A percentile compares a stretch with the other conserved stretches of the same genome.
Conservation (phyloP, 148 eudicot genomes). For the Vaccinium vitisidaea region DNA sequence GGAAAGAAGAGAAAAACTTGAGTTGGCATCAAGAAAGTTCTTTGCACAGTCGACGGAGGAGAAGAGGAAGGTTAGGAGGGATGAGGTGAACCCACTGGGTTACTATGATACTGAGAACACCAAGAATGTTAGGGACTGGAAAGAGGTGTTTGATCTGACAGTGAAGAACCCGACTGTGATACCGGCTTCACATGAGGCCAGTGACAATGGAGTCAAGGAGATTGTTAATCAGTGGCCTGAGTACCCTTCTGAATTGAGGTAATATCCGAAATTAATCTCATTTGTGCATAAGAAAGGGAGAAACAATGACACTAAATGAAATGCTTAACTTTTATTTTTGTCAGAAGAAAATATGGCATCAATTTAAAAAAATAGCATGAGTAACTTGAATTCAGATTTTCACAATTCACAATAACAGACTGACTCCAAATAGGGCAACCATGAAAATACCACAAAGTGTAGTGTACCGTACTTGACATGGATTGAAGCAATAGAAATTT, state of each 20-base stretch:
- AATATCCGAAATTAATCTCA: neutral
- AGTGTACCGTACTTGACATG: neutral
- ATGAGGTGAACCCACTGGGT: slow-evolving; percentile 41
- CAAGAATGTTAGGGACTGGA: slow-evolving; percentile 56
- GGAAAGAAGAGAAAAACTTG: slow-evolving; percentile 23
- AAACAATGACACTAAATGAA: no score
- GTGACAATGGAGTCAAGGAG: slow-evolving; percentile 22
- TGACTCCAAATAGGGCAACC: neutral
- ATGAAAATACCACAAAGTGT: neutral
- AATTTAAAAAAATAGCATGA: neutral
- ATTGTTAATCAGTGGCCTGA: slow-evolving; percentile 43
- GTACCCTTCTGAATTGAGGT: slow-evolving; percentile 36
- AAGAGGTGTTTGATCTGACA: slow-evolving; percentile 45
- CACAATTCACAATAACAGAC: no score
- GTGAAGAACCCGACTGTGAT: slow-evolving; percentile 26
- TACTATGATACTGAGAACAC: slow-evolving; percentile 48
- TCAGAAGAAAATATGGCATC: neutral
- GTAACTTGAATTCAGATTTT: no score
- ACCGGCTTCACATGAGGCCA: slow-evolving; percentile 28
- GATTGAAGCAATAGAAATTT: neutral
- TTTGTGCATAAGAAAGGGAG: neutral
- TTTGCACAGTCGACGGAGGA: slow-evolving; percentile 36
- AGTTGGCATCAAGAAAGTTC: slow-evolving; percentile 33
- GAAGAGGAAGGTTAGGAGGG: slow-evolving; percentile 43
- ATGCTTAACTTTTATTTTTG: no score